These are phyloP conservation scores for Alternaria postmessia DNA, from an alignment of 2,329 filamentous ascomycete species.

Conservation along the genomic window DNA sequence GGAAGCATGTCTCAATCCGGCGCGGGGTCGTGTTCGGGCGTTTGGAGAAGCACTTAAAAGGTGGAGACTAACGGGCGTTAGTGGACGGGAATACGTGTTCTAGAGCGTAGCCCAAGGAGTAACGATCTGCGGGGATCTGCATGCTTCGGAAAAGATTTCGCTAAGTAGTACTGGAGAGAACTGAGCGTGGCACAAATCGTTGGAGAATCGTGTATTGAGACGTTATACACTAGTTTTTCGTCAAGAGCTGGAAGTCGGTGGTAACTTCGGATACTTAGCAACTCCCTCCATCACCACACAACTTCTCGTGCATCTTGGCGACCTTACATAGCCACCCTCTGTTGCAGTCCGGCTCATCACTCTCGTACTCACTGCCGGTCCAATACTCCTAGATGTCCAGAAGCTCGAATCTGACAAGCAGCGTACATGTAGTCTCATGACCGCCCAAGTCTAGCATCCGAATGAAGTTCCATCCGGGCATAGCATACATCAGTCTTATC, in stretches of 20 bases:
- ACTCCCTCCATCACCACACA: conserved; percentile 1
- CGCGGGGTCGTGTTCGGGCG: not conserved
- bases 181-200: not conserved
- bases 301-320: not conserved
- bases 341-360: not conserved
- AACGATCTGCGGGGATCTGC: not conserved
- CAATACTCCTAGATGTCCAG: conserved; percentile 28
- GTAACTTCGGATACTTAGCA: not conserved
- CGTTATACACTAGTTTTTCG: not conserved
- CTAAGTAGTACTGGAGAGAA: not conserved
- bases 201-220: not conserved
- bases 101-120: not conserved
- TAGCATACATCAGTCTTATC: conserved; percentile 66
- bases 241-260: not conserved
- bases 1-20: not conserved
- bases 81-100: not conserved
- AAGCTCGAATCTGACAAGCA: conserved; percentile 69
- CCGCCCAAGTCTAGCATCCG: conserved; percentile 71
- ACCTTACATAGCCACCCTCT: conserved; percentile 1
- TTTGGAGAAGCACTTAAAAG: not conserved
- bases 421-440: conserved; percentile 67
- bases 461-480: conserved; percentile 69
- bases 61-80: conserved; percentile 1
- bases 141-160: not conserved
- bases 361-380: not conserved